Evolutionary conservation across 2,329 filamentous ascomycete species (phyloP).

Genomic region (Clonostachys solani): DNA sequence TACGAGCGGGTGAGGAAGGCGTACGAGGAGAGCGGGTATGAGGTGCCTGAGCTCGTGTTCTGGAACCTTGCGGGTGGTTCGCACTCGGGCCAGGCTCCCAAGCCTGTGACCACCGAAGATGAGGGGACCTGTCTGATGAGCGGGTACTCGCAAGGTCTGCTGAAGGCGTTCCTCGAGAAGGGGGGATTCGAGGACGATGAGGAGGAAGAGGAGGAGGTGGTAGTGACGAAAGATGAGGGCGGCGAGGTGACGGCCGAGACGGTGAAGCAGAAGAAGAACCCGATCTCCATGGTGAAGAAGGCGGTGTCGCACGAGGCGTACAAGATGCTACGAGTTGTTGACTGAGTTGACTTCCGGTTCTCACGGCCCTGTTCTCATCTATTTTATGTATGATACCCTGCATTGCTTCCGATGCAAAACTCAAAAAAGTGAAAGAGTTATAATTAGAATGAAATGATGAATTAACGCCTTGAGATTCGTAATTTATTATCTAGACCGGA

Average conservation of each 20-base stretch:
- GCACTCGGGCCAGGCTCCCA: slow-evolving; percentile 28
- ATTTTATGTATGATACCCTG: no score
- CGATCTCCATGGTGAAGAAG: slow-evolving; percentile 39
- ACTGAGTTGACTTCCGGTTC: slow-evolving; percentile 24
- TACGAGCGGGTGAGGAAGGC: slow-evolving; percentile 42
- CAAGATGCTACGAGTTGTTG: slow-evolving; percentile 48
- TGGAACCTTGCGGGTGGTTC: slow-evolving; percentile 49
- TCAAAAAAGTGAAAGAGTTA: no score
- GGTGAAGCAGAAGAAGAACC: slow-evolving; percentile 37
- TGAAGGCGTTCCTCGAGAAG: slow-evolving; percentile 52
- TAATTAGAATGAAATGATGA: no score
- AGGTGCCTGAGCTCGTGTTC: slow-evolving; percentile 55
- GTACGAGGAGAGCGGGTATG: slow-evolving; percentile 46
- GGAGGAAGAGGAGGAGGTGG: slow-evolving; percentile 19
- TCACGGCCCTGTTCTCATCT: no score
- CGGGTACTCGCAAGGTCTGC: slow-evolving; percentile 52
- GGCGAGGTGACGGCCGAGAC: slow-evolving; percentile 16
- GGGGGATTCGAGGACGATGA: slow-evolving; percentile 38
- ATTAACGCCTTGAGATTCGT: no score
- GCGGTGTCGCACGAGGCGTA: slow-evolving; percentile 50
- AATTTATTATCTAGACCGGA: no score
- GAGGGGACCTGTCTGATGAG: slow-evolving; percentile 43
- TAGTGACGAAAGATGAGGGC: slow-evolving; percentile 10
- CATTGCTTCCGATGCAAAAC: no score
- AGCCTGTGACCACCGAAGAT: slow-evolving; percentile 41